Conservation (phyloP, 2,329 filamentous ascomycete genomes). For the Pestalotiopsis fici region DNA sequence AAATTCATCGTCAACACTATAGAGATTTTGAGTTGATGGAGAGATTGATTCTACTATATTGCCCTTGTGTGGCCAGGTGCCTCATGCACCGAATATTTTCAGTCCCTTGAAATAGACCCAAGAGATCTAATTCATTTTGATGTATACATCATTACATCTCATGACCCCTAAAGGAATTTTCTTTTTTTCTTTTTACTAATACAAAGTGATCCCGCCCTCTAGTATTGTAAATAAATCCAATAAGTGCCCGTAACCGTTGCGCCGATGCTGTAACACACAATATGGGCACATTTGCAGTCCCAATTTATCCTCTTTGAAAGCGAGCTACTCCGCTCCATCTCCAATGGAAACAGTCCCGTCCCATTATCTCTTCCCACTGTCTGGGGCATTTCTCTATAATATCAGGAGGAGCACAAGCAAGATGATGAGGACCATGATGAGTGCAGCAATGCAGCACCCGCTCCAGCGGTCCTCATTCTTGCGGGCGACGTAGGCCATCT, state of each 20-base stretch:
- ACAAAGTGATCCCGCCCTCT: conserved; percentile 5
- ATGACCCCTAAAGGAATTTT: neutral
- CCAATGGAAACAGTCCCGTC: neutral
- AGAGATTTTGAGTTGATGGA: neutral
- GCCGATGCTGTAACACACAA: conserved; percentile 3
- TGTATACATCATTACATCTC: neutral
- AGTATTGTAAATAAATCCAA: conserved; percentile 8
- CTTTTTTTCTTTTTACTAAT: neutral
- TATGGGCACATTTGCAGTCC: neutral
- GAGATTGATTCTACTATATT: neutral
- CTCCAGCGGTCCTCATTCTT: conserved; percentile 87
- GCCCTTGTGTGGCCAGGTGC: neutral
- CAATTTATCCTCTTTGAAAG: neutral
- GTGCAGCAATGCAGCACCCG: conserved; percentile 85
- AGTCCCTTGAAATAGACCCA: neutral
- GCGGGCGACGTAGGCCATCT: conserved; percentile 80
- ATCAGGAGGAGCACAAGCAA: conserved; percentile 77
- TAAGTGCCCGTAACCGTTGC: conserved; percentile 6
- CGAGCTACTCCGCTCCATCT: neutral
- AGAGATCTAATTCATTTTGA: neutral
- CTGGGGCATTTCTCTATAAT: conserved; percentile 38
- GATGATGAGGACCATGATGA: conserved; percentile 87
- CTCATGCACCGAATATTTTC: neutral
- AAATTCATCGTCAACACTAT: neutral
- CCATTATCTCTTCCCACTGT: neutral